Evolutionary conservation across 2,329 filamentous ascomycete species (phyloP).

Genomic region (Didymella lethalis): DNA sequence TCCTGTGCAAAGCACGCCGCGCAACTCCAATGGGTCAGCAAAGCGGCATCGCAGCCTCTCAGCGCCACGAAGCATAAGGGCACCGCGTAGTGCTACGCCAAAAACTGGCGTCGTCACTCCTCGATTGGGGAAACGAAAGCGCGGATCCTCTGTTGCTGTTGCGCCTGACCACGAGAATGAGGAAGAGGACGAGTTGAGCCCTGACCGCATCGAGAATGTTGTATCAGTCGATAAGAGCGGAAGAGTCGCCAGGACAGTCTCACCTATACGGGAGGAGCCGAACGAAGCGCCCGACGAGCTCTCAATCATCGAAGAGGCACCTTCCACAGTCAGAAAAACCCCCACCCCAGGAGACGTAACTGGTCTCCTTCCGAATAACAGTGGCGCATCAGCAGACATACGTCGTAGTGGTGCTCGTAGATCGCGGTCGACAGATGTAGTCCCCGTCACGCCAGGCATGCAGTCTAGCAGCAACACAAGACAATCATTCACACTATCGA

Average conservation of each 20-base stretch:
- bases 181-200: slow-evolving; percentile 47
- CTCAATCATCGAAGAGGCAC: slow-evolving; percentile 34
- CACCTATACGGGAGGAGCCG: slow-evolving; percentile 35
- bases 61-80: slow-evolving; percentile 32
- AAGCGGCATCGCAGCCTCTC: slow-evolving; percentile 43
- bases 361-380: slow-evolving; percentile 21
- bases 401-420: slow-evolving; percentile 22
- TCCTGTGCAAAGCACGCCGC: slow-evolving; percentile 34
- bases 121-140: slow-evolving; percentile 47
- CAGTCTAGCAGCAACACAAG: slow-evolving; percentile 25
- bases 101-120: slow-evolving; percentile 36
- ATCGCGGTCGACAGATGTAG: slow-evolving; percentile 34
- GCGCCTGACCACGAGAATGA: slow-evolving; percentile 28
- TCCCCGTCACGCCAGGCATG: slow-evolving; percentile 37
- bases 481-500: slow-evolving; percentile 24
- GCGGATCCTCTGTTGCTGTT: slow-evolving; percentile 30
- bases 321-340: slow-evolving; percentile 26
- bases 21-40: slow-evolving; percentile 32
- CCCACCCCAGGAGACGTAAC: slow-evolving; percentile 15
- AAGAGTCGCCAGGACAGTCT: slow-evolving; percentile 35
- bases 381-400: slow-evolving; percentile 23
- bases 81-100: slow-evolving; percentile 30
- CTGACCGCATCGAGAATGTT: slow-evolving; percentile 37
- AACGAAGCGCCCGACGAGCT: slow-evolving; percentile 42
- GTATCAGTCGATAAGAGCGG: slow-evolving; percentile 40